These are phyloP conservation scores for Heracleum sosnowskyi DNA, from an alignment of 129 eudicot species.

Conservation along the genomic window DNA sequence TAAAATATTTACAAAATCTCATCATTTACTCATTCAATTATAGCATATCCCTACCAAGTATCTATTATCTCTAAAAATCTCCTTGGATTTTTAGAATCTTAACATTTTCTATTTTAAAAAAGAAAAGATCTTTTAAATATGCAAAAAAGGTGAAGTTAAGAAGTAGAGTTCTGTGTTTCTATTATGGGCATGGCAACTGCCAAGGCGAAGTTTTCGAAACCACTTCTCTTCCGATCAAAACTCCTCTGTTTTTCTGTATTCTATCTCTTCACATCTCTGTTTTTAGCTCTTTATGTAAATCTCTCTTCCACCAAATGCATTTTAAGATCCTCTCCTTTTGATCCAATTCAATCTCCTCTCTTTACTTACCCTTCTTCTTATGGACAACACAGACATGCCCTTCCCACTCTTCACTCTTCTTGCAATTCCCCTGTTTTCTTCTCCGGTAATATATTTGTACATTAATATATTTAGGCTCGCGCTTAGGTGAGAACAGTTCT, in stretches of 20 bases:
- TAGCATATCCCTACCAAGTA: too few species aligned
- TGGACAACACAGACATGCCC: conserved; percentile 58
- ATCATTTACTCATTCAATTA: too few species aligned
- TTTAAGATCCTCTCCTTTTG: conserved; percentile 56
- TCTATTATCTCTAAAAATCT: too few species aligned
- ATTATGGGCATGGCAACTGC: neutral
- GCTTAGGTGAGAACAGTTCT: too few species aligned
- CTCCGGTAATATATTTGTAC: conserved; percentile 29
- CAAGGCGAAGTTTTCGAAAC: conserved; percentile 24
- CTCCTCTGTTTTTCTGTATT: conserved; percentile 60
- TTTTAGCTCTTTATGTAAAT: conserved; percentile 34
- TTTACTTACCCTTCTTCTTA: conserved; percentile 69
- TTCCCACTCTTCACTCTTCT: conserved; percentile 50
- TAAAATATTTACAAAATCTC: too few species aligned
- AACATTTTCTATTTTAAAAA: too few species aligned
- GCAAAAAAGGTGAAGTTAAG: neutral
- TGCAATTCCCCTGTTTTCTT: conserved; percentile 76
- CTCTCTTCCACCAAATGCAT: conserved; percentile 69
- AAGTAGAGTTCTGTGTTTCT: neutral
- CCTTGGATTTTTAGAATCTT: too few species aligned
- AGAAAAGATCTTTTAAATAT: too few species aligned
- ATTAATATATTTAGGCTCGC: too few species aligned
- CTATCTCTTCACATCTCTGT: conserved; percentile 50
- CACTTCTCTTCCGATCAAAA: conserved; percentile 64
- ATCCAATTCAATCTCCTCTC: conserved; percentile 59